phyloP scores from a whole-genome alignment of 1,284 basidiomycete species.

The Naganishia albida region DNA sequence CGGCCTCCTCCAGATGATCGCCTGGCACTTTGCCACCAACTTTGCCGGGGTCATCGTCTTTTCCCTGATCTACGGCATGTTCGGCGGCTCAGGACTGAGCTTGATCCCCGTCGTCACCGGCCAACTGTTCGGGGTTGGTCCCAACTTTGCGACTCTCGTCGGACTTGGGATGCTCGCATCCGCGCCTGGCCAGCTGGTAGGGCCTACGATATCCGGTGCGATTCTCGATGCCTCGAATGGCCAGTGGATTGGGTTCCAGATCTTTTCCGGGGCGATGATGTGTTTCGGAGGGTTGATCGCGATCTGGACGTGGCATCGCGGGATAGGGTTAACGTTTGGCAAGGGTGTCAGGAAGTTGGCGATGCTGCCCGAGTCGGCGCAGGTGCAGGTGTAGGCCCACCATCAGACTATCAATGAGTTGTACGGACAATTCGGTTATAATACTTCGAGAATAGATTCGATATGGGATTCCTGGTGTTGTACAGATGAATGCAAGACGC shows the following conservation, averaged over 20 bases:
- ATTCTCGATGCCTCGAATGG: slow-evolving; percentile 36
- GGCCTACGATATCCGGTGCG: slow-evolving; percentile 37
- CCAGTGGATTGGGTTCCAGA: slow-evolving; percentile 37
- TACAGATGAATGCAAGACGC: neutral
- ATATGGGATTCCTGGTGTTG: neutral
- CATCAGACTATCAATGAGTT: neutral
- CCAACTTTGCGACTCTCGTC: slow-evolving; percentile 36
- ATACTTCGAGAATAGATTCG: neutral
- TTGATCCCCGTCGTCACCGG: slow-evolving; percentile 38
- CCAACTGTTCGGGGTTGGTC: slow-evolving; percentile 36
- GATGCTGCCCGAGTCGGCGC: slow-evolving; percentile 3
- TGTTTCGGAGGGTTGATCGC: slow-evolving; percentile 29
- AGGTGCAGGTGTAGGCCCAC: neutral
- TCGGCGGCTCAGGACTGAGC: slow-evolving; percentile 38
- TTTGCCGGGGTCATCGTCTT: slow-evolving; percentile 38
- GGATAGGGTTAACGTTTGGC: slow-evolving; percentile 26
- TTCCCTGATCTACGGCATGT: slow-evolving; percentile 35
- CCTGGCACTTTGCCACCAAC: slow-evolving; percentile 40
- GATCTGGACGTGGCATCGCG: slow-evolving; percentile 30
- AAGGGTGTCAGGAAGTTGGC: slow-evolving; percentile 20
- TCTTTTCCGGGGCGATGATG: slow-evolving; percentile 31
- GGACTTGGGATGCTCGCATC: slow-evolving; percentile 37
- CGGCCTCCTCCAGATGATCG: slow-evolving; percentile 37
- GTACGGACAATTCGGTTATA: slow-evolving; percentile 11
- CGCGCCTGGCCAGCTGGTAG: slow-evolving; percentile 37